Conservation (phyloP, 1,284 basidiomycete species). For the Pseudozyma sp. region DNA sequence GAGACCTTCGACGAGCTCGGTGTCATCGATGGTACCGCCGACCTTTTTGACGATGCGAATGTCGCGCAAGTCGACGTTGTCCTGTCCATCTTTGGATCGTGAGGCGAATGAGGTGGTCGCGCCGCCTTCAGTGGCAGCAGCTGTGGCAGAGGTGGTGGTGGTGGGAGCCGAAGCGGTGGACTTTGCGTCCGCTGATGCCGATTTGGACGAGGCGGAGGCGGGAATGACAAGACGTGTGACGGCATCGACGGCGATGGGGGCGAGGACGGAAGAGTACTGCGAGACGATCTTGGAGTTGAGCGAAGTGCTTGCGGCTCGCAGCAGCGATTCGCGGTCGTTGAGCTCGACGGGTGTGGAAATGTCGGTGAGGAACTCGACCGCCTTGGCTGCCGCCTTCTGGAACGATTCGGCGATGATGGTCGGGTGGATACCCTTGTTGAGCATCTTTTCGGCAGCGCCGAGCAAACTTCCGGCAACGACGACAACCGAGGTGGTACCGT, state of each 20-base stretch:
- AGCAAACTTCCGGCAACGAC: slow-evolving; percentile 93
- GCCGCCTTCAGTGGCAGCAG: slow-evolving; percentile 73
- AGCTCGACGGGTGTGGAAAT: slow-evolving; percentile 93
- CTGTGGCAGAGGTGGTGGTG: slow-evolving; percentile 79
- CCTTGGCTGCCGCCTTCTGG: slow-evolving; percentile 88
- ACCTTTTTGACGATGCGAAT: slow-evolving; percentile 98
- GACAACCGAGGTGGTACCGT: slow-evolving; percentile 98
- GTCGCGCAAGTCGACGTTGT: slow-evolving; percentile 88
- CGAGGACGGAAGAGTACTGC: slow-evolving; percentile 96
- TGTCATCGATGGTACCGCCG: slow-evolving; percentile 98
- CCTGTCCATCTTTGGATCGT: slow-evolving; percentile 24
- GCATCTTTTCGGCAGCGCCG: slow-evolving; percentile 94
- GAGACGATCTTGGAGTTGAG: slow-evolving; percentile 99
- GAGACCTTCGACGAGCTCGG: slow-evolving; percentile 94
- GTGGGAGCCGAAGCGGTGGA: slow-evolving; percentile 7
- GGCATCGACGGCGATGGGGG: slow-evolving; percentile 96
- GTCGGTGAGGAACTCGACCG: slow-evolving; percentile 92
- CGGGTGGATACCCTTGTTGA: slow-evolving; percentile 93
- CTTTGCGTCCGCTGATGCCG: slow-evolving; percentile 26
- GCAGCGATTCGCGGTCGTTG: slow-evolving; percentile 84
- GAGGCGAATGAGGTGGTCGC: slow-evolving; percentile 12
- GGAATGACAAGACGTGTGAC: slow-evolving; percentile 72
- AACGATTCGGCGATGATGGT: slow-evolving; percentile 98
- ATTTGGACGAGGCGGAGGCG: slow-evolving; percentile 14
- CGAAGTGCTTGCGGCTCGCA: slow-evolving; percentile 93